Evolutionary conservation across 83 land plant genomes (phyloP).

Genomic region (Diphasiastrum complanatum): DNA sequence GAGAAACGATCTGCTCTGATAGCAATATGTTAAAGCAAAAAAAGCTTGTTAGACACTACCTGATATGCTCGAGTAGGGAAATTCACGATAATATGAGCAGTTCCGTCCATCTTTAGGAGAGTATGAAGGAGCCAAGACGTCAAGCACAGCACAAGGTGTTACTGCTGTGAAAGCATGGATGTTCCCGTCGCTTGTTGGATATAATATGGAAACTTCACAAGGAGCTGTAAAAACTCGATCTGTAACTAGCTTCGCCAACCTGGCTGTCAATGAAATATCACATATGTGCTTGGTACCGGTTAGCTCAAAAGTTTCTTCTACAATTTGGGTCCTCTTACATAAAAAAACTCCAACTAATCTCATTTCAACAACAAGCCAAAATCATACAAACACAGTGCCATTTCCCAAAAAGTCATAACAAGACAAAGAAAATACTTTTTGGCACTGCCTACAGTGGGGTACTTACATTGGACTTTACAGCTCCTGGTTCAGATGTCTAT

Average conservation of each 20-base stretch:
- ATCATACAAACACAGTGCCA: constrained; percentile 11
- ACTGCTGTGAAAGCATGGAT: constrained; percentile 84
- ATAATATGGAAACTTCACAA: constrained; percentile 60
- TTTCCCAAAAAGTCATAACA: no score
- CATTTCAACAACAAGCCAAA: neutral
- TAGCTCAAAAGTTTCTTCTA: neutral
- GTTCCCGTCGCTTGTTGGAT: constrained; percentile 78
- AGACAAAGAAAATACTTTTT: no score
- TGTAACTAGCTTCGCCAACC: constrained; percentile 58
- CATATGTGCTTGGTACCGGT: neutral
- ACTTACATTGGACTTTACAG: no score
- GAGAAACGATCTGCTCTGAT: neutral
- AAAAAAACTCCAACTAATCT: constrained; percentile 2
- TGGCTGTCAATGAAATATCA: constrained; percentile 40
- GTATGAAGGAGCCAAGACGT: constrained; percentile 92
- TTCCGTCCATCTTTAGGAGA: constrained; percentile 66
- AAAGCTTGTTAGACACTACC: constrained; percentile 54
- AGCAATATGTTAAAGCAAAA: neutral
- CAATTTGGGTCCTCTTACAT: neutral
- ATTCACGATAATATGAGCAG: constrained; percentile 64
- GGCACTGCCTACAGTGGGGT: no score
- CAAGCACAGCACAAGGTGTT: constrained; percentile 86
- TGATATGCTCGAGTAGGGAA: constrained; percentile 33
- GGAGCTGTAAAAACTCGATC: constrained; percentile 55
- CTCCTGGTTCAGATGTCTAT: no score